Base-by-base conservation (phyloP, 78 protist species). In the Guillardia theta region DNA sequence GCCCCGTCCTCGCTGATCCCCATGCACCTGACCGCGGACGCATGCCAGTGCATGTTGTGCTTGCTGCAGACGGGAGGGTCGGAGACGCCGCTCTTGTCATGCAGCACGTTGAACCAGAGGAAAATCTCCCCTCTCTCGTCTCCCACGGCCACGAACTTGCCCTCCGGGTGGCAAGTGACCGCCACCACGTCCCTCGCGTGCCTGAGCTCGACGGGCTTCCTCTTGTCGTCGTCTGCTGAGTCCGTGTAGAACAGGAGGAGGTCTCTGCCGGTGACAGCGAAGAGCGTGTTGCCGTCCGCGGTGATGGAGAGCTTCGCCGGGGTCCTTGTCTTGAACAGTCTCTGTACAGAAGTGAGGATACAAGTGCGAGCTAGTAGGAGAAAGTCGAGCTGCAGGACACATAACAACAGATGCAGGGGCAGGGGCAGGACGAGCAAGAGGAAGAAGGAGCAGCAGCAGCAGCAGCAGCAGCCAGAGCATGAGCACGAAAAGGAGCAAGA, bases 31-130 rank as follows among this genome's bases (percentile, higher is more conserved):
- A 94, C 95, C 19, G 93, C 88, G 50, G 80, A 41, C 41, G 95
- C 83, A 76, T 94, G 95, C 95, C 95, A 94, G 88, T 94, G 95
- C 93, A 87, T 22, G 83, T 4, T 8, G 18, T 37, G 0, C 78
- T 22, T 80, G 80, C 80, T 21, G 41, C 41, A 10, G 44, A 10
- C 10, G 39, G 44, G 41, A 10, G 41, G 41, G n/a, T n/a, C n/a
- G n/a, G n/a, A n/a, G n/a, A n/a, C n/a, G n/a, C n/a, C n/a, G n/a
- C n/a, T n/a, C n/a, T n/a, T n/a, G n/a, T n/a, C n/a, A n/a, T n/a
- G n/a, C 27, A 58, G 70, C 45, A 27, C 48, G 44, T 18, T 4
- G 80, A n/a, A 48, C 94, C 94, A 93, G 54, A 77, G 50, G 47
- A 47, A 24, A 37, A 93, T 47, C 77, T 77, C 64, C 0, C 94